phyloP scores from a whole-genome alignment of 2,329 filamentous ascomycete species.

The Botrytis sinoallii region DNA sequence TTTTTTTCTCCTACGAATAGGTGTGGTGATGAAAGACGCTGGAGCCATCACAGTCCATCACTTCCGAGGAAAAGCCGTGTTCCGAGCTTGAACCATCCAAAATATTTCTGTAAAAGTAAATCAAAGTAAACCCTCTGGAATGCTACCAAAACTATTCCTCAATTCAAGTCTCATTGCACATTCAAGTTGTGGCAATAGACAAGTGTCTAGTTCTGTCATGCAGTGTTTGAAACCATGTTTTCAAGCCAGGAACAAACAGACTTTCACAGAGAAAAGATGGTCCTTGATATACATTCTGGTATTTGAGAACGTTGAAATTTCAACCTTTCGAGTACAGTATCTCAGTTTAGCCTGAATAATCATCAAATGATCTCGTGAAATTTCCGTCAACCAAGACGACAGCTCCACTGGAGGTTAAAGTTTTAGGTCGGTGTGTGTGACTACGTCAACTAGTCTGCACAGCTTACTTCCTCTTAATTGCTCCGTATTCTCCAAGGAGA shows the following conservation, averaged over 20 bases:
- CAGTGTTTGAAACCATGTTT: neutral
- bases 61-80: neutral
- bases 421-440: neutral
- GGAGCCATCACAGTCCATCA: neutral
- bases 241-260: neutral
- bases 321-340: neutral
- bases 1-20: too few relatives aligned
- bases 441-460: neutral
- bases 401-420: neutral
- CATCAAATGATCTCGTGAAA: accelerated
- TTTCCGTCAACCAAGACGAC: too few relatives aligned
- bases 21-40: neutral
- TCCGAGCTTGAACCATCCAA: neutral
- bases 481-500: neutral
- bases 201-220: constrained; percentile 1
- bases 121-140: neutral
- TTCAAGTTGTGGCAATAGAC: neutral
- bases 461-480: neutral
- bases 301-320: neutral
- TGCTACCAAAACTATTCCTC: neutral
- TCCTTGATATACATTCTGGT: neutral
- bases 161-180: neutral
- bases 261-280: neutral
- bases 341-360: neutral
- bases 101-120: neutral